Evolutionary conservation across 192 early-diverging fungal genomes (phyloP), one percentile per base, ranked within the genome.

Genomic region (Mortierella hygrophila): DNA sequence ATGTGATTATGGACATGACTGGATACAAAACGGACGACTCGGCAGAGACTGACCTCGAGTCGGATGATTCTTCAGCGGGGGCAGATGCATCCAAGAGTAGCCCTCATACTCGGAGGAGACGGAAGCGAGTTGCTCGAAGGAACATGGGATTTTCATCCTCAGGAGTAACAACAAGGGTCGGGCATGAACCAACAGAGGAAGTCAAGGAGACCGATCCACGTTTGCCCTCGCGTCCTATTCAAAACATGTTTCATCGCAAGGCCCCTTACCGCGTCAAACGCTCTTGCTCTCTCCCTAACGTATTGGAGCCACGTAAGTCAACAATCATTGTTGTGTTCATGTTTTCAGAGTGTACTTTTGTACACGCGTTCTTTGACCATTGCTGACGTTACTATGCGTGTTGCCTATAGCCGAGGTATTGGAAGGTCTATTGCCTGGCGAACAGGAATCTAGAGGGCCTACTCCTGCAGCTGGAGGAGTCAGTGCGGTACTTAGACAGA

Each of bases 21-120:
- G 82, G 82, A 20, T 85, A 85, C 57, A 85, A 85, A 68, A 85
- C 82, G n/a, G 82, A 85, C 23, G 77, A 85, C 72, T 84, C 82
- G 42, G 73, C 35, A 11, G 82, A 71, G 69, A 79, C 74, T 13
- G 82, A 79, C 72, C 72, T 85, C 3, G 78, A 79, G 21, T 85
- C 82, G 8, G 74, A 85, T 72, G 40, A 71, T 23, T 20, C 20
- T 41, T 35, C 7, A 40, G 37, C 35, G 41, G 70, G 40, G 2
- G n/a, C 40, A n/a, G 20, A 21, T 42, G 37, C 21, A 11, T 46
- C 49, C 8, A 37, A 38, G 54, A 60, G 49, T n/a, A 37, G 35
- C 35, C 35, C 23, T 60, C 74, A 40, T 32, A 23, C 7, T 29
- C 54, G 54, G 23, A 57, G 49, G 15, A 57, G 21, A 21, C 38